Percentiles rank a stretch among this genome's conserved stretches.
Conservation (phyloP, 2,329 filamentous ascomycete species). For the Akanthomyces lecanii region DNA sequence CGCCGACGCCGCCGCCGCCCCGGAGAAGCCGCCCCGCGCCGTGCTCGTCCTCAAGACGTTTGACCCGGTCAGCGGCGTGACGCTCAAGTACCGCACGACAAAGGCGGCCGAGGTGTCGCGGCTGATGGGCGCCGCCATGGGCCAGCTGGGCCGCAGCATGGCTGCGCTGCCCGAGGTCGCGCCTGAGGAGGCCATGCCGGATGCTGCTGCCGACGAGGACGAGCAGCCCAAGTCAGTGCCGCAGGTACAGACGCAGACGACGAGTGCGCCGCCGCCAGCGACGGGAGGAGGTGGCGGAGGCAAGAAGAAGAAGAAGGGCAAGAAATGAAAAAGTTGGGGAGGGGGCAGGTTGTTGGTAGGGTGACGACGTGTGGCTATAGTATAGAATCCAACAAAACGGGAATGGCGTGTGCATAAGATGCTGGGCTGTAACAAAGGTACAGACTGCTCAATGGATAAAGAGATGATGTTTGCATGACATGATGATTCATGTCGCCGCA, state of each 20-base stretch:
- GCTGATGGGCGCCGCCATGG: constrained; percentile 67
- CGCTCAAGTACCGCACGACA: constrained; percentile 85
- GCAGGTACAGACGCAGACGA: constrained; percentile 16
- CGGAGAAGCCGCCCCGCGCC: constrained; percentile 54
- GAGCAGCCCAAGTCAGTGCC: constrained; percentile 27
- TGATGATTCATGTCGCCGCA: too few relatives aligned
- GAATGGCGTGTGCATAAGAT: not conserved
- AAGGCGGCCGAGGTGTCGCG: constrained; percentile 88
- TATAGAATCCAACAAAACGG: not conserved
- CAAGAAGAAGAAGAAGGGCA: constrained; percentile 70
- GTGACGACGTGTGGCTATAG: not conserved
- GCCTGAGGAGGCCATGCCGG: constrained; percentile 34
- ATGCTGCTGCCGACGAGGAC: constrained; percentile 20
- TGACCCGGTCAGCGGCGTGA: constrained; percentile 74
- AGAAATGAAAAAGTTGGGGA: constrained; percentile 46
- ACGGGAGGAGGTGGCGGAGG: constrained; percentile 36
- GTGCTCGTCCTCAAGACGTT: constrained; percentile 83
- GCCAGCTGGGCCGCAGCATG: constrained; percentile 68
- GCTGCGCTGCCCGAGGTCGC: constrained; percentile 47
- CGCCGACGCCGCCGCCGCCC: constrained; percentile 24
- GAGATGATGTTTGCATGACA: too few relatives aligned
- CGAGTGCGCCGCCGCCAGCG: constrained; percentile 25
- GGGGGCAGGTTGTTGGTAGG: not conserved
- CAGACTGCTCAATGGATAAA: not conserved
- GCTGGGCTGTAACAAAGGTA: not conserved